Evolutionary conservation across 2,329 filamentous ascomycete genomes (phyloP).

Genomic region (Pseudocercospora cruenta): DNA sequence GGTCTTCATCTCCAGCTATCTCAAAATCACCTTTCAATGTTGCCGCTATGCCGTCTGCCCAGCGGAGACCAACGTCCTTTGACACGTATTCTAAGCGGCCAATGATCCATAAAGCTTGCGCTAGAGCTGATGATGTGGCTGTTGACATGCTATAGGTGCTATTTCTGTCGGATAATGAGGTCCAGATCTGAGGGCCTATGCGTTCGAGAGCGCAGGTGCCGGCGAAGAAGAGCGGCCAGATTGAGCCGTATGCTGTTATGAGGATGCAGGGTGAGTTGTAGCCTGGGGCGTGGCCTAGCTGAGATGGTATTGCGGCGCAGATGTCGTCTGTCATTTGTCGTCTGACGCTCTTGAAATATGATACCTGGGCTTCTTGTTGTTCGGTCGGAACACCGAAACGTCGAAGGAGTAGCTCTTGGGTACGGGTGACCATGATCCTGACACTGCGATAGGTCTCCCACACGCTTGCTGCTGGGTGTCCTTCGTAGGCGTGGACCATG

Average conservation of each 20-base stretch:
- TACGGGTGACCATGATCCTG: slow-evolving; percentile 37
- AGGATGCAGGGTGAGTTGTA: slow-evolving; percentile 32
- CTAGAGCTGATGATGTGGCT: slow-evolving; percentile 28
- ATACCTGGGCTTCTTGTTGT: slow-evolving; percentile 26
- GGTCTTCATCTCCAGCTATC: slow-evolving; percentile 21
- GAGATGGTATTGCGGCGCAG: slow-evolving; percentile 32
- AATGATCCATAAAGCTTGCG: slow-evolving; percentile 37
- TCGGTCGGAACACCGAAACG: slow-evolving; percentile 24
- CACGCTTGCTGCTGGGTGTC: slow-evolving; percentile 25
- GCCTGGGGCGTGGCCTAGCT: slow-evolving; percentile 36
- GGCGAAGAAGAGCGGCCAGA: slow-evolving; percentile 42
- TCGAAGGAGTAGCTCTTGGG: slow-evolving; percentile 33
- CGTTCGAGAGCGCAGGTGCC: slow-evolving; percentile 38
- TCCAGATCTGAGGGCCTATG: slow-evolving; percentile 24
- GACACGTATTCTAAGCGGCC: slow-evolving; percentile 38
- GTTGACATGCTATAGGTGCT: slow-evolving; percentile 11
- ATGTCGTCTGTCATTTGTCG: slow-evolving; percentile 39
- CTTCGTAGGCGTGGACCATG: slow-evolving; percentile 31
- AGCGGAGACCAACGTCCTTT: slow-evolving; percentile 32
- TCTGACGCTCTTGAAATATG: slow-evolving; percentile 33
- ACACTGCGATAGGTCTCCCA: slow-evolving; percentile 36
- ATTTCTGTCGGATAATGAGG: slow-evolving; percentile 13
- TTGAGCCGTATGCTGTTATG: slow-evolving; percentile 35
- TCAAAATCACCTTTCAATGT: slow-evolving; percentile 36
- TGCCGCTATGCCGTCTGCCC: slow-evolving; percentile 38